Conservation (phyloP, 441 rosid genomes). For the Dalechampia spathulata region DNA sequence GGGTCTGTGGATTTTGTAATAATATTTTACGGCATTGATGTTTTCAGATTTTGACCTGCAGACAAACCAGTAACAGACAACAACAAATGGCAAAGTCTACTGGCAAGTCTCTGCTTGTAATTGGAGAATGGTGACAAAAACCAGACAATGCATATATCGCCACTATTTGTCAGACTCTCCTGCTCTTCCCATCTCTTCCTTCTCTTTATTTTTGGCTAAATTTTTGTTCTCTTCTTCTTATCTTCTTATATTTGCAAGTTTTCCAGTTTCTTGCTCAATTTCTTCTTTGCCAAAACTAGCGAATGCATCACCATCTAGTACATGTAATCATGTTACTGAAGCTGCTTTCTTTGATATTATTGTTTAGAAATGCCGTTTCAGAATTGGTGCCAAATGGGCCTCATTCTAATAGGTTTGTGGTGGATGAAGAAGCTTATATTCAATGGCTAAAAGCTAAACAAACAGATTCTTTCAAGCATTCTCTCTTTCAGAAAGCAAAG, state of each 20-base stretch:
- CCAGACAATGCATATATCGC: slow-evolving; percentile 17
- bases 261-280: no score
- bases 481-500: slow-evolving; percentile 23
- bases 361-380: slow-evolving; percentile 19
- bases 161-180: slow-evolving; percentile 19
- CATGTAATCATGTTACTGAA: slow-evolving; percentile 12
- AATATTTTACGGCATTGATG: not conserved
- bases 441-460: slow-evolving; percentile 27
- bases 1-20: no score
- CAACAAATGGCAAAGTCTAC: slow-evolving; percentile 8
- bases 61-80: slow-evolving; percentile 21
- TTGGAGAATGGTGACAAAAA: not conserved
- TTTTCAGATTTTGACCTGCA: slow-evolving; percentile 4
- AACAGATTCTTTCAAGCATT: slow-evolving; percentile 21
- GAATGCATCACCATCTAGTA: no score
- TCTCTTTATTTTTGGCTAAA: not conserved
- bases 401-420: slow-evolving; percentile 14
- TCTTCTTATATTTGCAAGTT: slow-evolving; percentile 2
- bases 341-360: slow-evolving; percentile 19
- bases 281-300: no score
- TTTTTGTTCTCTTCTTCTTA: not conserved
- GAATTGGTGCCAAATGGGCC: slow-evolving; percentile 8
- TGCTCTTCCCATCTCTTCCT: not conserved
- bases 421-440: slow-evolving; percentile 19
- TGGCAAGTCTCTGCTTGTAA: slow-evolving; percentile 22